Evolutionary conservation across 768 basidiomycete genomes (phyloP), one percentile per base, ranked within the genome.

Genomic region (Sarcodon sp.): DNA sequence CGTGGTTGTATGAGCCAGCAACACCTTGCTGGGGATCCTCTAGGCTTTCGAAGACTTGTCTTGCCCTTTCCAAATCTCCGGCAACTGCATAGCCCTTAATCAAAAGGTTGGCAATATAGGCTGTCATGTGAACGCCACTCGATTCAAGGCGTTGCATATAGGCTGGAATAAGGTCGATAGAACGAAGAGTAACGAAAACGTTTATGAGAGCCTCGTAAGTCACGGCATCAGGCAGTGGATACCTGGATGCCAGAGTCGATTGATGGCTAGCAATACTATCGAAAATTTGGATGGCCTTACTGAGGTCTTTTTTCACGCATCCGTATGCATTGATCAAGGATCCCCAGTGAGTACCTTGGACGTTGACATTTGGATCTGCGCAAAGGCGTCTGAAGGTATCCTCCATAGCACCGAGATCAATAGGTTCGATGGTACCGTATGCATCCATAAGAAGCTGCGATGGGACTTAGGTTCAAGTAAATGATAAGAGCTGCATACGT

Each of bases 171-270:
- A 92, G 75, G 53, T 92, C 90, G 46, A 83, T 70, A 12, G 83
- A 80, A 34, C 80, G 82, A 60, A 83, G 78, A 4, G 79, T 81
- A 43, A 90, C 80, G 37, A 93, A 67, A 31, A 86, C 85, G 61
- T 87, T 92, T 70, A 97, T 75, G 54, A 98, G 68, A 0, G 92
- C 80, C 61, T 99, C 96, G 65, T 84, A 97, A 16, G 82, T 73
- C 44, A 97, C 79, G 0, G 89, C 84, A 51, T 98, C 93, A 1
- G 82, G 79, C 16, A 80, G 62, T 5, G 64, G 62, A 0, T 59
- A 13, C 11, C 52, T 43, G 13, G 63, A 54, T 9, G 53, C 44
- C 9, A 37, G 36, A 0, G 76, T 71, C 10, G 72, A 68, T 0
- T 71, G 73, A 56, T 77, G 78, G 0, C 63, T 58, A 7, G 72